Evolutionary conservation across 2,329 filamentous ascomycete species (phyloP), one percentile per base, ranked within the genome.

Genomic region (Fusarium pseudoanthophilum): DNA sequence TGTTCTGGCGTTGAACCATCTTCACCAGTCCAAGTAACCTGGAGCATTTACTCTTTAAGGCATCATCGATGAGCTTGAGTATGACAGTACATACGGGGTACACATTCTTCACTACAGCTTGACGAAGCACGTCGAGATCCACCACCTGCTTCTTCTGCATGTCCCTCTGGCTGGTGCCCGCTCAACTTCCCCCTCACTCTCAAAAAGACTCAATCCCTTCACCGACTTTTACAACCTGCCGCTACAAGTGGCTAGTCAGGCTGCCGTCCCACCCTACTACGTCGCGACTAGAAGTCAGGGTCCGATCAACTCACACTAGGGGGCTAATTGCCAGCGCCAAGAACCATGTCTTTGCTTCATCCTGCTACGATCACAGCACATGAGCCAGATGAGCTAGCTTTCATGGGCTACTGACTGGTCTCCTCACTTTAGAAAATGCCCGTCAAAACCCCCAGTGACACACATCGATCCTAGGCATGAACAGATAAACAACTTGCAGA

Each of bases 171-270:
- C 67, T 73, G 69, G 66, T 74, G 72, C 69, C 26, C 26, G 26
- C 26, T 26, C 26, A 26, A 26, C 26, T 26, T 26, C 26, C 26
- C 75, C 71, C 74, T 72, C 69, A 64, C 61, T 66, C 24, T 57
- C 26, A 40, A 65, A 65, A 58, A 60, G 68, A 56, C 69, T 69
- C 69, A 69, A 68, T 61, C 67, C 67, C 77, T 77, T 80, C 78
- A 80, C 78, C 78, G 78, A 80, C 78, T 80, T 80, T 80, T 79
- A 67, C 70, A 56, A 59, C 59, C 70, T 61, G 56, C 72, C 71
- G 59, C 71, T 71, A 56, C 62, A 63, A 71, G 78, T 79, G 77
- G 62, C 65, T 78, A 74, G 69, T 71, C 59, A 59, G 62, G 48
- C 71, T 71, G 66, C 62, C 52, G 74, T 77, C 73, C 76, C 76